These are phyloP conservation scores for Cytospora leucostoma DNA, from an alignment of 2,329 filamentous ascomycete genomes.

Conservation along the genomic window DNA sequence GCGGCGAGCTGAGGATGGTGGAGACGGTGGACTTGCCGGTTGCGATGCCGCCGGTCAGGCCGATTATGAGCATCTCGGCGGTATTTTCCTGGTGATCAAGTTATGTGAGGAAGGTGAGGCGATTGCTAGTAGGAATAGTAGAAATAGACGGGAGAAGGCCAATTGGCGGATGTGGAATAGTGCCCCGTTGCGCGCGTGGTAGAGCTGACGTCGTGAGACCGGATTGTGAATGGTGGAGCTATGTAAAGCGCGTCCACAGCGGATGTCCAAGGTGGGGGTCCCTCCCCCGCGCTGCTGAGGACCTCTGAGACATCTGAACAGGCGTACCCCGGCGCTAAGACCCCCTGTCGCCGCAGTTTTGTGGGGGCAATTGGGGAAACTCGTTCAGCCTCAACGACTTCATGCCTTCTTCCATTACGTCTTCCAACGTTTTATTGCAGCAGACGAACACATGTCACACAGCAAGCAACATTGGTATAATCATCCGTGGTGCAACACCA, in stretches of 20 bases:
- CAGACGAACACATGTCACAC: not conserved
- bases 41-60: constrained; percentile 94
- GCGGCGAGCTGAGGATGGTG: constrained; percentile 72
- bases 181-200: constrained; percentile 1
- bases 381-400: constrained; percentile 14
- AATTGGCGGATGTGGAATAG: not conserved
- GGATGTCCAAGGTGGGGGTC: not conserved
- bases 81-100: not conserved
- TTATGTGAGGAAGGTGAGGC: not conserved
- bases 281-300: not conserved
- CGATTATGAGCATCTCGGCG: constrained; percentile 83
- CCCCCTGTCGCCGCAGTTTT: constrained; percentile 1
- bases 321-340: constrained; percentile 7
- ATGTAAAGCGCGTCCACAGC: not conserved
- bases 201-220: not conserved
- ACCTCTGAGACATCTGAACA: not conserved
- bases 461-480: not conserved
- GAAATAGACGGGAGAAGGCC: not conserved
- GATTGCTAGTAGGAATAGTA: not conserved
- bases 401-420: not conserved
- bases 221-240: not conserved
- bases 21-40: constrained; percentile 98
- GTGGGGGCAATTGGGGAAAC: constrained; percentile 1
- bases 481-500: not conserved
- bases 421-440: not conserved